Conservation (phyloP, 768 basidiomycete genomes). For the Podaxis sp. region DNA sequence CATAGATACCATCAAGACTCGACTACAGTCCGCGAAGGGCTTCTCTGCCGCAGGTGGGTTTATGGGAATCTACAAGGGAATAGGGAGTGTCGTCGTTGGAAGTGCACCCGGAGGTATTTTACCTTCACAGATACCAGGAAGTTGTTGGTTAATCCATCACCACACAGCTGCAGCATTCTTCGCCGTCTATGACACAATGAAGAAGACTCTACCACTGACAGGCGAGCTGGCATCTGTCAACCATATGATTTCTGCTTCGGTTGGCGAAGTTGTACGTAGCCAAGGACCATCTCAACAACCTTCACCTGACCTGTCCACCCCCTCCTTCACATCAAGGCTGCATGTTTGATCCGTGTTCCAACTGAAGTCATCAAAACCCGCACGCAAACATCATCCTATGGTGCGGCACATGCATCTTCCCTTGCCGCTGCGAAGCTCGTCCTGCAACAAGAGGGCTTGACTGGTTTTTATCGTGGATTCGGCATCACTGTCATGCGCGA, state of each 20-base stretch:
- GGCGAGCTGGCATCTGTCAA: conserved; percentile 58
- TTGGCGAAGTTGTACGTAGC: conserved; percentile 50
- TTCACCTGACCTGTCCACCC: conserved; percentile 5
- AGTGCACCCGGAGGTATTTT: conserved; percentile 88
- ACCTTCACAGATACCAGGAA: background rate
- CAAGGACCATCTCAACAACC: background rate
- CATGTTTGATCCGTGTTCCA: conserved; percentile 90
- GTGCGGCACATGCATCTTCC: conserved; percentile 50
- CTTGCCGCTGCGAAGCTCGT: conserved; percentile 53
- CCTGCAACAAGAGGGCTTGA: conserved; percentile 56
- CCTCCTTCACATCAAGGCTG: conserved; percentile 44
- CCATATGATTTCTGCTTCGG: conserved; percentile 52
- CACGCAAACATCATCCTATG: conserved; percentile 80
- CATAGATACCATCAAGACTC: conserved; percentile 94
- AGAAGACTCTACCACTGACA: conserved; percentile 62
- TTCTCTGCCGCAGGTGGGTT: conserved; percentile 86
- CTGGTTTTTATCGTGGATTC: conserved; percentile 88
- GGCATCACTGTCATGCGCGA: conserved; percentile 64
- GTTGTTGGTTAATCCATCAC: background rate
- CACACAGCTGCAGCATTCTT: conserved; percentile 88
- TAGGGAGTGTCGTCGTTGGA: conserved; percentile 92
- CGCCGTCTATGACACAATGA: conserved; percentile 87
- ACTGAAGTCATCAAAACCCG: conserved; percentile 96
- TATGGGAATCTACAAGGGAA: conserved; percentile 85
- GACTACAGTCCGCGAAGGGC: conserved; percentile 85